These are phyloP conservation scores for Boletus vinaceobasis DNA, from an alignment of 768 basidiomycete species.

Conservation along the genomic window DNA sequence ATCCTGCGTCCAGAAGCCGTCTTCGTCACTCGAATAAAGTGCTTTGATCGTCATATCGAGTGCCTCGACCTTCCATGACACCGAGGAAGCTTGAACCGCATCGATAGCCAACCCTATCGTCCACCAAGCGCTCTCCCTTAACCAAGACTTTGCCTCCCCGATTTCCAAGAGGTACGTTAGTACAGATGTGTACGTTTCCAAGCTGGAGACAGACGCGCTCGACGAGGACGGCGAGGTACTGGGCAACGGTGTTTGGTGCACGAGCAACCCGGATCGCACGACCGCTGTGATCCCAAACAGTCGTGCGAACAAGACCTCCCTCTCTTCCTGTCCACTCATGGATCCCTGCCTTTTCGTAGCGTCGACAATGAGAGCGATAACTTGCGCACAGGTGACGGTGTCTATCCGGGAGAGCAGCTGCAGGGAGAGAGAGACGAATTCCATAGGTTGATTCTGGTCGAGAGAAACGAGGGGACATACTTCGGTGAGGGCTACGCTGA, in stretches of 20 bases:
- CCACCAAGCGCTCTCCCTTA: conserved; percentile 92
- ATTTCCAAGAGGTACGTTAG: conserved; percentile 60
- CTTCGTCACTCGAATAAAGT: conserved; percentile 39
- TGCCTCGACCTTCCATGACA: conserved; percentile 71
- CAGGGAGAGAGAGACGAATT: background rate
- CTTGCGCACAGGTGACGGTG: conserved; percentile 74
- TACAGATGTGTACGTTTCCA: conserved; percentile 55
- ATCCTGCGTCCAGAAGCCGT: conserved; percentile 74
- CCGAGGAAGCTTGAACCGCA: conserved; percentile 51
- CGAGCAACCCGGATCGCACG: conserved; percentile 80
- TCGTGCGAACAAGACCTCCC: conserved; percentile 88
- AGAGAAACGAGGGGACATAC: conserved; percentile 42
- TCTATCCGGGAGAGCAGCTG: conserved; percentile 77
- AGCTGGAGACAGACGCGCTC: conserved; percentile 50
- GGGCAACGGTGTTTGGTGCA: conserved; percentile 54
- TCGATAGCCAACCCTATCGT: conserved; percentile 63
- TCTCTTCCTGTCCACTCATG: conserved; percentile 87
- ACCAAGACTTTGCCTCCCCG: conserved; percentile 84
- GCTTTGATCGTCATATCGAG: conserved; percentile 46
- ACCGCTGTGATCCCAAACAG: conserved; percentile 87
- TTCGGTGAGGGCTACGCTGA: conserved; percentile 94
- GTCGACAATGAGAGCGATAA: conserved; percentile 71
- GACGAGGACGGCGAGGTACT: conserved; percentile 56
- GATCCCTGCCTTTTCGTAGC: conserved; percentile 68
- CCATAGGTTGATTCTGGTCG: background rate